Evolutionary conservation across 495 filamentous ascomycete genomes (phyloP).

Genomic region (Monascus purpureus): DNA sequence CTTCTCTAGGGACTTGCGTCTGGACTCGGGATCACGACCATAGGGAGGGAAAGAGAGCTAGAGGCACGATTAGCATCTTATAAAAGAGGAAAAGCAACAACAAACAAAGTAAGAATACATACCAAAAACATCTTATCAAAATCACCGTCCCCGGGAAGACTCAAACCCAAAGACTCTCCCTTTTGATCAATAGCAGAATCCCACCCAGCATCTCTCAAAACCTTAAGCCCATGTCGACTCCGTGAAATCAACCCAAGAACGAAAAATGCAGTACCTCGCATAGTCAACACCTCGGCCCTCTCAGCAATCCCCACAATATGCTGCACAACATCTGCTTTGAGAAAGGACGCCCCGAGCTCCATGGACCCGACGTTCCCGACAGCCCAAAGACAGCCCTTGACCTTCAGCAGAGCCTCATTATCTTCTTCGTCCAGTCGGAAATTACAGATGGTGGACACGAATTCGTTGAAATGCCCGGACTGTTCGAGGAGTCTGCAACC

Average conservation of each 20-base stretch:
- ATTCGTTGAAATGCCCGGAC: constrained; percentile 92
- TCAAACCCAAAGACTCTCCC: constrained; percentile 73
- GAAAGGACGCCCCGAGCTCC: constrained; percentile 88
- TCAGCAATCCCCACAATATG: constrained; percentile 79
- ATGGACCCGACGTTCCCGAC: constrained; percentile 97
- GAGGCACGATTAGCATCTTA: constrained; percentile 1
- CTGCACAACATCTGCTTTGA: constrained; percentile 72
- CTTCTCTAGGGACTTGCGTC: constrained; percentile 23
- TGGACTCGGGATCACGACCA: constrained; percentile 15
- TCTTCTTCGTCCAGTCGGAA: constrained; percentile 74
- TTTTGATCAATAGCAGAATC: constrained; percentile 74
- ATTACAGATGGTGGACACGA: constrained; percentile 74
- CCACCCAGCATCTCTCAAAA: constrained; percentile 77
- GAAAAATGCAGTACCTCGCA: constrained; percentile 93
- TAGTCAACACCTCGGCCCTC: constrained; percentile 70
- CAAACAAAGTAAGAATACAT: constrained; percentile 7
- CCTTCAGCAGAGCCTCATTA: constrained; percentile 74
- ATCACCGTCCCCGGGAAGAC: constrained; percentile 61
- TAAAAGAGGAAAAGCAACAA: constrained; percentile 3
- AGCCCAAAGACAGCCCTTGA: constrained; percentile 95
- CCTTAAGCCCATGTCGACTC: constrained; percentile 83
- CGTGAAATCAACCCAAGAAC: constrained; percentile 86
- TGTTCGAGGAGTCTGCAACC: constrained; percentile 80
- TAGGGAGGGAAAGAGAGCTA: constrained; percentile 27
- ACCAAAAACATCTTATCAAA: constrained; percentile 66